Evolutionary conservation across 306 rosid species (phyloP), one percentile per base, ranked within the genome.

Genomic region (Vachellia pachyceras): DNA sequence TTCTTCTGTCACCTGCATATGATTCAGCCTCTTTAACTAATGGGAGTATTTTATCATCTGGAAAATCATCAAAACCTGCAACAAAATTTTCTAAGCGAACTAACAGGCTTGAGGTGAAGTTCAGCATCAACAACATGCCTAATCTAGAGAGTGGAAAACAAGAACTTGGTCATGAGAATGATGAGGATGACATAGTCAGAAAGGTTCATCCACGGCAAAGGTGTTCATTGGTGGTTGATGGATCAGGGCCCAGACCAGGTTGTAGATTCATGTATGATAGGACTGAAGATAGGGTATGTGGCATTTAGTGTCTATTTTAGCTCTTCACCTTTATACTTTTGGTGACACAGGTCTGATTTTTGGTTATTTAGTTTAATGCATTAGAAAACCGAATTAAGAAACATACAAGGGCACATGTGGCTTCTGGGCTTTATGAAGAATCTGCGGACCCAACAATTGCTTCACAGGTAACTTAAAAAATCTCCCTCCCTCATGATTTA

Each of bases 201-300:
- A 93, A 88, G 90, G 87, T 93, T 83, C 83, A 66, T 64, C 90
- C 90, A 20, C 92, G 86, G n/a, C 72, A 79, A 79, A 84, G 81
- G 80, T 95, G 99, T 80, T 93, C 94, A 55, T 84, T 93, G 89
- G 69, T 73, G 79, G 80, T 91, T 72, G 91, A 86, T 79, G 85
- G 84, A 82, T 91, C 94, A 81, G 94, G 86, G 73, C 96, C 91
- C 57, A 89, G 84, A 85, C 81, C 85, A 40, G 91, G 89, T 75
- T 93, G 96, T 82, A 87, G 96, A 84, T 95, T 93, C 88, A 90
- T 95, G 99, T 86, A 89, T 77, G 96, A 93, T 77, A 86, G 88
- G 84, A 84, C 46, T 54, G 96, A 92, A 78, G 96, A 93, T 74
- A 89, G 88, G 96, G 99, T 95, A 89, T 78, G 90, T 81, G 64